phyloP scores from a whole-genome alignment of 1,284 basidiomycete genomes.

The Amylostereum areolatum region DNA sequence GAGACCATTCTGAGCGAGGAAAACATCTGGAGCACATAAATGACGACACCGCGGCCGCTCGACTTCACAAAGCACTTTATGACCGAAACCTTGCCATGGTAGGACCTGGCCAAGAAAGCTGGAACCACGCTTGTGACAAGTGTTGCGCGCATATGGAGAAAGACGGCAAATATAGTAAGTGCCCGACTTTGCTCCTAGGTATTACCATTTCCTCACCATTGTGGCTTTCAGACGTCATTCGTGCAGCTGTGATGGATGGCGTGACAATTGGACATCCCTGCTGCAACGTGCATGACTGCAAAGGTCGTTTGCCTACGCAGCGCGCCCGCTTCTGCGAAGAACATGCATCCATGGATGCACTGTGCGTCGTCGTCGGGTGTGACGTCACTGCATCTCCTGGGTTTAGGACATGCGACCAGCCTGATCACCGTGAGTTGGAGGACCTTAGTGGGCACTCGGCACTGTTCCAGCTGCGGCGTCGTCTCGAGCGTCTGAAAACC shows the following conservation, averaged over 20 bases:
- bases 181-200: background rate
- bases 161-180: background rate
- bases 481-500: slow-evolving; percentile 5
- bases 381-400: background rate
- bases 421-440: slow-evolving; percentile 14
- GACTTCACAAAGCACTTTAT: background rate
- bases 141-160: background rate
- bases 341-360: slow-evolving; percentile 7
- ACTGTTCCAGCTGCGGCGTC: slow-evolving; percentile 11
- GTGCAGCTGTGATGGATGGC: slow-evolving; percentile 23
- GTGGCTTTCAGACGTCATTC: background rate
- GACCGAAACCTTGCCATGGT: background rate
- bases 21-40: background rate
- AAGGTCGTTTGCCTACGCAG: slow-evolving; percentile 10
- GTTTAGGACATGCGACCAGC: slow-evolving; percentile 14
- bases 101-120: background rate
- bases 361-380: slow-evolving; percentile 15
- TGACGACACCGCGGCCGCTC: background rate
- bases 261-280: slow-evolving; percentile 25
- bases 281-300: slow-evolving; percentile 21
- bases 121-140: background rate
- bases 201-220: background rate
- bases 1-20: background rate
- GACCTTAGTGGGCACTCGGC: slow-evolving; percentile 3
- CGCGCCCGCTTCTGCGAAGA: slow-evolving; percentile 15